phyloP scores from a whole-genome alignment of 164 flowering plant genomes.

The Vitis vinifera region ASM3070453v1 NC_081822.1:30567001-30567500 shows the following conservation, averaged over 20 bases:
- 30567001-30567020: conserved; percentile 70
- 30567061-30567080: too few relatives aligned
- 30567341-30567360: too few relatives aligned
- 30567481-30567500: conserved; percentile 99
- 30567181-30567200: conserved; percentile 85
- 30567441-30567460: conserved; percentile 4
- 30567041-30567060: conserved; percentile 9
- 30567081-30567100: too few relatives aligned
- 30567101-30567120: conserved; percentile 66
- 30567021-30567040: conserved; percentile 90
- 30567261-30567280: conserved; percentile 65
- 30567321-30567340: too few relatives aligned
- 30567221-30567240: conserved; percentile 92
- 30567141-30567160: conserved; percentile 73
- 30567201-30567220: conserved; percentile 74
- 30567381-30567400: too few relatives aligned
- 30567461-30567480: conserved; percentile 20
- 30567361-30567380: too few relatives aligned
- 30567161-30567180: conserved; percentile 74
- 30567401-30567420: too few relatives aligned
- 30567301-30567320: too few relatives aligned
- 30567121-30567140: conserved; percentile 91
- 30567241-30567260: conserved; percentile 99
- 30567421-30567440: too few relatives aligned
- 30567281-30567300: too few relatives aligned